These are phyloP conservation scores for Colletotrichum lindemuthianum DNA, from an alignment of 2,329 filamentous ascomycete species.

Conservation along the genomic window DNA sequence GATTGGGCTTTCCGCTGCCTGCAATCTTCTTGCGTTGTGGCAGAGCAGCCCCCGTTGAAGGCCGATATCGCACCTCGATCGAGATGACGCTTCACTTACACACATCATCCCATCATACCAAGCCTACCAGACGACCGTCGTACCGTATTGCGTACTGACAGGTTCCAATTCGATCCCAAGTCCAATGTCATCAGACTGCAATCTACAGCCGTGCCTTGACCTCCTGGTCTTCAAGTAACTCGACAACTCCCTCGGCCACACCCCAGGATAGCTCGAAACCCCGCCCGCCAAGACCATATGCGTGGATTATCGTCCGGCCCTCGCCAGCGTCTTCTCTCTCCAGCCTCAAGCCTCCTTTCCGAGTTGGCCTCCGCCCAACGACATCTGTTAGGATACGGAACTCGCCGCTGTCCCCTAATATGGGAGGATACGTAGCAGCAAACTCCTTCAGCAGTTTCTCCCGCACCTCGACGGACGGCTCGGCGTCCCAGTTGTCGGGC, in stretches of 20 bases:
- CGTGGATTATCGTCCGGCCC: conserved; percentile 54
- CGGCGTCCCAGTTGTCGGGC: conserved; percentile 62
- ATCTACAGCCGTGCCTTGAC: conserved; percentile 10
- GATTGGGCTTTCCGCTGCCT: too few relatives aligned
- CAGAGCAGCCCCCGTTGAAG: neutral
- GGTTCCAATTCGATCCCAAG: too few relatives aligned
- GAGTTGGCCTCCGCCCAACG: conserved; percentile 57
- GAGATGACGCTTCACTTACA: neutral
- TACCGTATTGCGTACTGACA: too few relatives aligned
- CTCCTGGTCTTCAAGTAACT: conserved; percentile 45
- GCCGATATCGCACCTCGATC: neutral
- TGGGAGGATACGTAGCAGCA: conserved; percentile 47
- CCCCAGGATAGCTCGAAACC: conserved; percentile 72
- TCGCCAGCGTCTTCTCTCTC: conserved; percentile 56
- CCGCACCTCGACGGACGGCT: conserved; percentile 58
- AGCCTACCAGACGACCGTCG: too few relatives aligned
- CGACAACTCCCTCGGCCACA: conserved; percentile 60
- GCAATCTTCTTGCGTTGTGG: too few relatives aligned
- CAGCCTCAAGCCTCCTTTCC: conserved; percentile 60
- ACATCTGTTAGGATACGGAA: conserved; percentile 52
- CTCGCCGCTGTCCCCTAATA: conserved; percentile 43
- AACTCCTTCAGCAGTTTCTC: conserved; percentile 55
- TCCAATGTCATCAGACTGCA: neutral
- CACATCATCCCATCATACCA: neutral
- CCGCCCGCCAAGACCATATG: conserved; percentile 70